Base-by-base conservation (phyloP, 1,284 basidiomycete species). In the Phellinidium pouzarii region DNA sequence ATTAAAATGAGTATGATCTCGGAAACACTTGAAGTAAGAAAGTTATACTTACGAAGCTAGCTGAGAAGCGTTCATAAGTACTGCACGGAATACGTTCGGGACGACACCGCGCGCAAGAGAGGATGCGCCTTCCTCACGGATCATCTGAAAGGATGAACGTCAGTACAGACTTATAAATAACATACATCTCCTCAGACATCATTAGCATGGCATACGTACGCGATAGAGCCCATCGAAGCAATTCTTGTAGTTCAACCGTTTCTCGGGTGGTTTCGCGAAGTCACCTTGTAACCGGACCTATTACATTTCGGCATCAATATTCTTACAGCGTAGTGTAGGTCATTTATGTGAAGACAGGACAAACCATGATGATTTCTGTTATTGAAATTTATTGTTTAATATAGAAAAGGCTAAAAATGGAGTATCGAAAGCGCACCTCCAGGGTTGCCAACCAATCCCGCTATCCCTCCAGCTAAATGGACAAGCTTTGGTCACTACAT, bases 21-120 rank as follows among this genome's bases (percentile, higher is more conserved):
- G n/a, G n/a, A n/a, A n/a, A n/a, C n/a, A n/a, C n/a, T 22, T 46
- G 14, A 27, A 48, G 22, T n/a, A 17, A 29, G 45, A 23, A 9
- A 23, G 12, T 17, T 19, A 8, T 23, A 76, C 84, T 62, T 62
- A 89, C 81, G 87, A 91, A 2, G 89, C 91, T 14, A 94, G 80
- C 67, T 95, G 92, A 66, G 84, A 88, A 40, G 90, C 88, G 66
- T 94, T 94, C 92, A 94, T 94, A 58, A 95, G 68, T 3, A 94
- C 65, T 1, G 90, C 86, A 65, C 92, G 80, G 64, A 92, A 83
- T 8, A 91, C 83, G 62, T 94, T 95, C 1, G 92, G 92, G 0
- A 78, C 84, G 5, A 89, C 76, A n/a, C 92, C 92, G 36, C 92
- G 81, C 26, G 69, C 74, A 48, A 94, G 78, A 0, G 88, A 86